phyloP scores from a whole-genome alignment of 192 early-diverging fungal species.

The Chytriomyces sp. region DNA sequence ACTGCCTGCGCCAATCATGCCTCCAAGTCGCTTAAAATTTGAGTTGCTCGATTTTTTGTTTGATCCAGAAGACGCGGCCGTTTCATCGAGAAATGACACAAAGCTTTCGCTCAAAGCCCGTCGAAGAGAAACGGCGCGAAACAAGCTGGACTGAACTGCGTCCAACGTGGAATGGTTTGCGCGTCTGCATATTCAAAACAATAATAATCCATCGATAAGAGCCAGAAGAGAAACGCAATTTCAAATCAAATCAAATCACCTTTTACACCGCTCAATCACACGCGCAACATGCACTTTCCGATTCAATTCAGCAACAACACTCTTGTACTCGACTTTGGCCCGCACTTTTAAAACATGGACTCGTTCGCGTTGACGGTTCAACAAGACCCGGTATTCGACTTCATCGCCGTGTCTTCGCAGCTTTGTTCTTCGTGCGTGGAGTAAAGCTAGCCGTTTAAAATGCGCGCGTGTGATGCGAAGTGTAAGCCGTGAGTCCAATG shows the following conservation, averaged over 20 bases:
- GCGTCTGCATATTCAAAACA: not conserved
- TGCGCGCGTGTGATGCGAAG: slow-evolving; percentile 18
- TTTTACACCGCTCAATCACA: slow-evolving; percentile 42
- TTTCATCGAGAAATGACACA: slow-evolving; percentile 34
- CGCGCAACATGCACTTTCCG: slow-evolving; percentile 42
- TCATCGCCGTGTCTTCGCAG: slow-evolving; percentile 39
- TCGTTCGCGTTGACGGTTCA: slow-evolving; percentile 47
- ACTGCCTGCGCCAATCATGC: slow-evolving; percentile 16
- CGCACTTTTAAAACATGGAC: slow-evolving; percentile 40
- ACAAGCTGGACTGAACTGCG: slow-evolving; percentile 43
- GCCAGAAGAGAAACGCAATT: not conserved
- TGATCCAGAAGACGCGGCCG: not conserved
- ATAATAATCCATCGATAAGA: not conserved
- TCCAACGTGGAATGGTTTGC: not conserved
- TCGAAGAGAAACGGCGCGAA: slow-evolving; percentile 48
- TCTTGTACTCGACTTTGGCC: slow-evolving; percentile 48
- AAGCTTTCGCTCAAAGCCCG: slow-evolving; percentile 49
- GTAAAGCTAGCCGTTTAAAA: not conserved
- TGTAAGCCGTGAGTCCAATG: not conserved
- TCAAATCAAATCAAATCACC: slow-evolving; percentile 43
- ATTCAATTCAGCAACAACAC: slow-evolving; percentile 48
- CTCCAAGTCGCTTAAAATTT: slow-evolving; percentile 5
- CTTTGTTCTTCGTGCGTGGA: slow-evolving; percentile 39
- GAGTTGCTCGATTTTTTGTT: slow-evolving; percentile 1
- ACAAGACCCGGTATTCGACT: slow-evolving; percentile 41